Base-by-base conservation (phyloP, 2,329 filamentous ascomycete species). In the Diplodia sapinea region DNA sequence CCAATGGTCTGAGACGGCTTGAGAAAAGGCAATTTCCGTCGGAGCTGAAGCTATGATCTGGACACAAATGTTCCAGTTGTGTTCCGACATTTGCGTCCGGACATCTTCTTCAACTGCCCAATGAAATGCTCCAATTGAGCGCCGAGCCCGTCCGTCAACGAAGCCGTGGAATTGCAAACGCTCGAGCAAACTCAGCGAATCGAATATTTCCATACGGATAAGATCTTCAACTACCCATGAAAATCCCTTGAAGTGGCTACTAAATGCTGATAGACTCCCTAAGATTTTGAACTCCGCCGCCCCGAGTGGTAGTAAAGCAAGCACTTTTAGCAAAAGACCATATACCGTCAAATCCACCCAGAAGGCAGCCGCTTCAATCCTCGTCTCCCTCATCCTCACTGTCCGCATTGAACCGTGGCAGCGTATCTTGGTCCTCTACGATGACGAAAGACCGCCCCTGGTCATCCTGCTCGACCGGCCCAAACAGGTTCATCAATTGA, bases 401-500 rank as follows among this genome's bases (percentile, higher is more conserved):
- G 50, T 77, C 74, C 9, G 75, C 75, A 26, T 70, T 33, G 68
- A 76, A 76, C n/a, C 75, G 73, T n/a, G 73, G 74, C 4, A 68
- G 63, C 36, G 71, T 66, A 29, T 74, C 73, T 1, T 74, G 71
- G 17, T 77, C 74, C 20, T 81, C 76, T 1, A 79, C 75, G 62
- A 82, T 71, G 65, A 82, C 80, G 70, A 80, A 83, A 0, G 78
- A 76, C 12, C 70, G 73, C 2, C 81, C 82, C 8, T 78, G 72
- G 0, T 74, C 74, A 63, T 80, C 79, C 6, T 80, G 76, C 0
- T 71, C 67, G 13, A 83, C 69, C 12, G 78, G 75, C 0, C 83
- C 83, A 65, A 86, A 85, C 1, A 86, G 74, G 2, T 76, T 74
- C 70, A 84, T 76, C 8, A 86, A 70, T 20, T 84, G 80, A 2